Evolutionary conservation across 2,329 filamentous ascomycete species (phyloP), one percentile per base, ranked within the genome.

Genomic region (Aspergillus fijiensis): DNA sequence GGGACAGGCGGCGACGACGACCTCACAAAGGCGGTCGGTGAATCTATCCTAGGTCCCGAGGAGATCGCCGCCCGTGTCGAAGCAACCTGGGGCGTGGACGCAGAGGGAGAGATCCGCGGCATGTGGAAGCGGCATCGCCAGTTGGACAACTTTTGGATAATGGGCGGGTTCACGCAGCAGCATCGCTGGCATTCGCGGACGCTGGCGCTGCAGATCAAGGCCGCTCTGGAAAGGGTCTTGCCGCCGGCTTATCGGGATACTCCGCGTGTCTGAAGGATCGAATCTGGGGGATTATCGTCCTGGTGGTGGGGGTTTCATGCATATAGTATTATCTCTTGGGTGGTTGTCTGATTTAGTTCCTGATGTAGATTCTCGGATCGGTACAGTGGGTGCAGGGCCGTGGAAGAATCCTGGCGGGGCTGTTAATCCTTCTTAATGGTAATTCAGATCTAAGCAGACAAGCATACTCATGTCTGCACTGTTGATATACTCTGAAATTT

Each of bases 71-170:
- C 76, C 25, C 65, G 72, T 9, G 33, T 80, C 5, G 79, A 81
- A 45, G 68, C 69, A 1, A 77, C 77, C 0, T 80, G 76, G 75
- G 78, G 77, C 0, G 60, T 79, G 1, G 78, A 80, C 60, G 63
- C 49, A 2, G 79, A 82, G 63, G 79, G 78, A 5, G 78, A 80
- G 67, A 59, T 79, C 21, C 71, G 76, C 0, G 77, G 78, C 0
- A 58, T 79, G 63, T 78, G 75, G 72, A 78, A 77, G 65, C 72
- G 66, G 4, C 63, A 69, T 33, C 29, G 39, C n/a, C 57, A 31
- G 16, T 55, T 65, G 12, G 61, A 68, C 10, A 77, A 77, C 19
- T 72, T 74, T 54, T 82, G 77, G 74, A 79, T 80, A 53, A 52
- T 52, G 51, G 51, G 51, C 4, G 51, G 51, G 1, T 57, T 56